These are phyloP conservation scores for Globisporangium uncinulatum DNA, from an alignment of 352 stramenopile species.

Conservation along the genomic window DNA sequence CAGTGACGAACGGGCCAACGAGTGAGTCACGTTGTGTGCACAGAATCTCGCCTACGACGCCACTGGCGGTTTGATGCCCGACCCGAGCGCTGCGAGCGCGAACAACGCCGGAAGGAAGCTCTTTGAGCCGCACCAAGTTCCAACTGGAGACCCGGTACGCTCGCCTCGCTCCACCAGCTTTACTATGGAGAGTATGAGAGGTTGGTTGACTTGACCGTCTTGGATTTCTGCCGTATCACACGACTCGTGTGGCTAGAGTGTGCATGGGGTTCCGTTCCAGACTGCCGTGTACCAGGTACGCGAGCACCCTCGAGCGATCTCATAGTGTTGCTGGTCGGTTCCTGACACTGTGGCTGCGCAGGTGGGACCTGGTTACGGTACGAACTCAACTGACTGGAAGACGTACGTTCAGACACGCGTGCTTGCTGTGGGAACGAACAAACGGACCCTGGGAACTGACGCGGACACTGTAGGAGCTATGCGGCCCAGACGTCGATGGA, in stretches of 20 bases:
- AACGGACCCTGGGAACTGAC: neutral
- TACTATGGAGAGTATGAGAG: neutral
- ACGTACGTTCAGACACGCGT: slow-evolving; percentile 29
- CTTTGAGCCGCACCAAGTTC: slow-evolving; percentile 46
- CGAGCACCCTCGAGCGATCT: neutral
- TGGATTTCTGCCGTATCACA: neutral
- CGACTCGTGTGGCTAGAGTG: slow-evolving; percentile 12
- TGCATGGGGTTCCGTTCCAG: slow-evolving; percentile 53
- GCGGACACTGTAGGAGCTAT: slow-evolving; percentile 37
- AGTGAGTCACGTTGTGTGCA: too few relatives aligned
- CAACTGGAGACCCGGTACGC: slow-evolving; percentile 21
- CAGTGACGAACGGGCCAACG: neutral
- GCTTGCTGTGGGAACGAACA: neutral
- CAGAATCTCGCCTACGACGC: slow-evolving; percentile 51
- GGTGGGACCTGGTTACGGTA: slow-evolving; percentile 37
- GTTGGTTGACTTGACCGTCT: neutral
- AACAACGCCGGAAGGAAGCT: slow-evolving; percentile 37
- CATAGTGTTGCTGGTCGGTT: neutral
- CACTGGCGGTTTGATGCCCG: slow-evolving; percentile 54
- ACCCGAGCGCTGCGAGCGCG: slow-evolving; percentile 12
- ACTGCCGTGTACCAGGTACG: slow-evolving; percentile 60
- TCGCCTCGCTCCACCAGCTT: too few relatives aligned
- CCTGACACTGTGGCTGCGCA: slow-evolving; percentile 11
- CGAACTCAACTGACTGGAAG: slow-evolving; percentile 58
- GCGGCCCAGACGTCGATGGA: slow-evolving; percentile 53